These are phyloP conservation scores for Hypoxylon trugodes DNA, from an alignment of 495 filamentous ascomycete genomes.

Conservation along the genomic window DNA sequence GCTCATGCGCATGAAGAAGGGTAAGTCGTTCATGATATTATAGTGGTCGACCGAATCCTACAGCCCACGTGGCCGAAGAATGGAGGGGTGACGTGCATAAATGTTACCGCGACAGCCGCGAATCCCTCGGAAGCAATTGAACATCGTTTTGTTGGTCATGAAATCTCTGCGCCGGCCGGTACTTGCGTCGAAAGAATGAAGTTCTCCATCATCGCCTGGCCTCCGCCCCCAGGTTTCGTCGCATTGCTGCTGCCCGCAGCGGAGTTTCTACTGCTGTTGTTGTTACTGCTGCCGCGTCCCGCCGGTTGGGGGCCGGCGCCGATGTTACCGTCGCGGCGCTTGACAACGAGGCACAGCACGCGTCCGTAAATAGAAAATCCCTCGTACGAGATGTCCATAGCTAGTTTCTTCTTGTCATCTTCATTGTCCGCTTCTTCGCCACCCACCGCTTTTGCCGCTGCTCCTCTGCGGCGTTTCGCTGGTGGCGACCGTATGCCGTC, in stretches of 20 bases:
- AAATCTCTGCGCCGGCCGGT: constrained; percentile 49
- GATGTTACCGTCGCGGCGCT: constrained; percentile 56
- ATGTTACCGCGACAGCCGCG: constrained; percentile 30
- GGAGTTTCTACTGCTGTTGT: no score
- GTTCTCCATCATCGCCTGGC: constrained; percentile 89
- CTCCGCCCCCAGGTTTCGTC: constrained; percentile 49
- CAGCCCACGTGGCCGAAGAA: constrained; percentile 37
- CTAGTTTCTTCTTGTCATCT: constrained; percentile 91
- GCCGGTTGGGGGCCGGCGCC: constrained; percentile 33
- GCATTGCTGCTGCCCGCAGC: constrained; percentile 40
- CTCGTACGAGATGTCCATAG: constrained; percentile 85
- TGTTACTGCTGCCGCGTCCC: constrained; percentile 36
- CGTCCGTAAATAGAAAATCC: constrained; percentile 94
- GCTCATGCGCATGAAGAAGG: constrained; percentile 13
- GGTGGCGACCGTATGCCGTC: constrained; percentile 45
- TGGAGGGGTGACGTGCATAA: constrained; percentile 37
- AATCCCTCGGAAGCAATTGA: constrained; percentile 2
- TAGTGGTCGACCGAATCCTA: constrained; percentile 25
- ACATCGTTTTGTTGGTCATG: constrained; percentile 13
- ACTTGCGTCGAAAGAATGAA: constrained; percentile 84
- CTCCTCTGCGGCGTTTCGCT: constrained; percentile 59
- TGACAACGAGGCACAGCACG: constrained; percentile 89
- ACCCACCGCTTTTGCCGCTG: constrained; percentile 34
- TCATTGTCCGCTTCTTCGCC: constrained; percentile 46
- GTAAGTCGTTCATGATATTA: not conserved